Base-by-base conservation (phyloP, 2,329 filamentous ascomycete species). In the Atkinsonella texensis region DNA sequence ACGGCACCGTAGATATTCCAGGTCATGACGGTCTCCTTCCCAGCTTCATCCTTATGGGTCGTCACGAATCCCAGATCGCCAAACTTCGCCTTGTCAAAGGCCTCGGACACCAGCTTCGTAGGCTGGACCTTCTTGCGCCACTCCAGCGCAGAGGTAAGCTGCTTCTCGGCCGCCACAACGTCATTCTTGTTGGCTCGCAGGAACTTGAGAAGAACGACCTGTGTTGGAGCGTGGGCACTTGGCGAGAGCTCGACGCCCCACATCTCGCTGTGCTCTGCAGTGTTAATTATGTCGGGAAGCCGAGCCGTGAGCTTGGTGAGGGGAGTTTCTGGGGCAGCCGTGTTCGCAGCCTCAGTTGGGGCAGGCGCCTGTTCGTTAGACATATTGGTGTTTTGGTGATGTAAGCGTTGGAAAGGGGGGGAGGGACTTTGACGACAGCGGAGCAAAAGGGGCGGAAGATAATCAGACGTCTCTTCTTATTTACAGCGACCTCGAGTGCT, bases 1-100 rank as follows among this genome's bases (percentile, higher is more conserved):
- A 90, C 87, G 39, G 81, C 81, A 13, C 90, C 90, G 64, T 97
- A 96, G 62, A 96, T 83, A 67, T 96, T 96, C 85, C 90, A 96
- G 2, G 87, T 93, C 47, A 90, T 83, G 52, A 95, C 64, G 17
- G 60, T 76, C 65, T 84, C 80, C 60, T 80, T 73, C 53, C 28
- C 68, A 48, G 74, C 75, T 1, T 74, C 74, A 38, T 75, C 74
- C 50, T 75, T 70, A 58, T 93, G 82, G n/a, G 75, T 75, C 1
- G 88, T 88, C 48, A 95, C 79, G 64, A 86, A 96, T 40, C 90
- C 91, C 52, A 96, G 68, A 1, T 83, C 83, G 8, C 74, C 80
- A 60, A 93, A 96, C 69, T 87, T 90, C 53, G 70, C 70, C 57
- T 76, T 74, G 60, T 79, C 78, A 68, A 84, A 93, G 38, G 76